Evolutionary conservation across 2,329 filamentous ascomycete species (phyloP), one percentile per base, ranked within the genome.

Genomic region (Scedosporium boydii): DNA sequence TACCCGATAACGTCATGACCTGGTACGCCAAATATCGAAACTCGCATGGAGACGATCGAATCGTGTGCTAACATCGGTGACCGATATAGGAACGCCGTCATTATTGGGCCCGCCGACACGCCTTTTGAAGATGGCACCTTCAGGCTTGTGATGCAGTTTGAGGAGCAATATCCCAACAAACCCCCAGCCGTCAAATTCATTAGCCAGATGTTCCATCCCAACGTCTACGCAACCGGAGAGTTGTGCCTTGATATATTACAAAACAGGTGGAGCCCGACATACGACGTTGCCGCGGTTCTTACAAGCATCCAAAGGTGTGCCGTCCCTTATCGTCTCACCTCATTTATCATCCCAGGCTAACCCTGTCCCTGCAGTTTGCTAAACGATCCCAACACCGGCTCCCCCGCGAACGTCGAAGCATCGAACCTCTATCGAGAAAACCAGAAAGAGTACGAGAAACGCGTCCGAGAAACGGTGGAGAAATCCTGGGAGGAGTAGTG

Each of bases 351-450:
- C 9, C 16, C 26, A 26, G 38, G 63, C 72, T 77, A 66, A 78
- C 64, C 44, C 23, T 53, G 9, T 34, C 60, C 9, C 34, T 53
- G 59, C 62, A 97, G 93, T 85, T 78, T 99, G 55, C 82, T 99
- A 14, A 98, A 99, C 76, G 95, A 99, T 69, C 95, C 95, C 1
- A 99, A 99, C 75, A 99, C 95, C n/a, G 95, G 91, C 63, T 96
- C 92, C 1, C 95, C 95, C 0, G 95, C 95, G 62, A 99, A 99
- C 70, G 95, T 98, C 69, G 95, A 99, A 77, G 95, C 95, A 1
- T 96, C 92, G 62, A 99, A 98, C 73, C 81, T 98, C 7, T 99
- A 98, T 82, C 98, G 98, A 75, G 95, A 99, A 72, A 98, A 98
- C 75, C 85, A 93, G 66, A 92, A 93, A 74, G 95, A 99, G 72